Evolutionary conservation across 352 stramenopile species (phyloP).

Genomic region (Nothophytophthora sp.): DNA sequence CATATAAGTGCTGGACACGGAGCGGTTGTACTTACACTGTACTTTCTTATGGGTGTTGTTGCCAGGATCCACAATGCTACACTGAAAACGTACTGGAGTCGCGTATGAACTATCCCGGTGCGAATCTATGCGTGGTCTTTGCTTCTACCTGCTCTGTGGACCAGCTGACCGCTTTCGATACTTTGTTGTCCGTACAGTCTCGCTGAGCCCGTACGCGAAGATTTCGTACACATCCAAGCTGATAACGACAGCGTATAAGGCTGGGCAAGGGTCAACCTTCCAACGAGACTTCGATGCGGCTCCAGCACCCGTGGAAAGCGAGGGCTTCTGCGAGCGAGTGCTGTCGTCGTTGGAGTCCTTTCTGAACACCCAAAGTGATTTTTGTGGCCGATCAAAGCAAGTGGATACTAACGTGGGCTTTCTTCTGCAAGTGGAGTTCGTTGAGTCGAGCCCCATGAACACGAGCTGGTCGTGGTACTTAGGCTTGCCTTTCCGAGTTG

Average conservation of each 20-base stretch:
- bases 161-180: background rate
- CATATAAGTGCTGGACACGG: background rate
- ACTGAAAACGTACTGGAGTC: conserved; percentile 56
- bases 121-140: background rate
- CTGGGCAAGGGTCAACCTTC: conserved; percentile 38
- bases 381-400: conserved; percentile 45
- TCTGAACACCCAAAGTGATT: conserved; percentile 43
- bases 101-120: conserved; percentile 50
- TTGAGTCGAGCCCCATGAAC: conserved; percentile 33
- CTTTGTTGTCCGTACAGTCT: conserved; percentile 13
- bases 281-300: conserved; percentile 47
- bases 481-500: conserved; percentile 52
- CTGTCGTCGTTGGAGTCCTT: conserved; percentile 41
- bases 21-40: background rate
- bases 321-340: conserved; percentile 57
- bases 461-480: conserved; percentile 60
- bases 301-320: conserved; percentile 40
- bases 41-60: background rate
- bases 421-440: conserved; percentile 48
- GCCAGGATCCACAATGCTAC: conserved; percentile 54
- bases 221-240: conserved; percentile 55
- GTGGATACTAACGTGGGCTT: conserved; percentile 43
- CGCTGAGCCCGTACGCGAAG: conserved; percentile 35
- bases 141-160: background rate
- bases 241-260: conserved; percentile 33